phyloP scores from a whole-genome alignment of 1,284 basidiomycete species.

The Apiotrichum domesticum region DNA sequence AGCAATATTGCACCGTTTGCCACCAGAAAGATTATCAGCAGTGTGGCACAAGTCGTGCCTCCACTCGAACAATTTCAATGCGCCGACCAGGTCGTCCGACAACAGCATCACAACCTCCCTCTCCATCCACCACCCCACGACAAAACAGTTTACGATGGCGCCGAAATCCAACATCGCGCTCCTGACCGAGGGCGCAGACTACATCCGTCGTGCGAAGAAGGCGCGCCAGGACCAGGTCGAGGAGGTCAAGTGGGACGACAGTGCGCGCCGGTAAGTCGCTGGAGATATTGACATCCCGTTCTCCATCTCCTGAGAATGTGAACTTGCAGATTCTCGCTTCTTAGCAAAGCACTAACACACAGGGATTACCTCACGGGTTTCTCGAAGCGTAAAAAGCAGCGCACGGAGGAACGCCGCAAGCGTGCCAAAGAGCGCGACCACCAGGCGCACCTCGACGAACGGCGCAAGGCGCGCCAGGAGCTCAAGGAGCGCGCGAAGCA shows the following conservation, averaged over 20 bases:
- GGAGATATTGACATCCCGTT: too few species aligned
- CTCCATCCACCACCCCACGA: background rate
- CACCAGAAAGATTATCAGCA: too few species aligned
- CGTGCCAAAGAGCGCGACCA: constrained; percentile 45
- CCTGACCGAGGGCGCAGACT: constrained; percentile 45
- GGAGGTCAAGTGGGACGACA: constrained; percentile 48
- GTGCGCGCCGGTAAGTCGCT: constrained; percentile 36
- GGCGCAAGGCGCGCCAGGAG: constrained; percentile 41
- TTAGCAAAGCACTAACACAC: background rate
- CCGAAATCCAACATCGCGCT: constrained; percentile 43
- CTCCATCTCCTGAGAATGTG: too few species aligned
- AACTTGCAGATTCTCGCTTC: too few species aligned
- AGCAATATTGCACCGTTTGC: too few species aligned
- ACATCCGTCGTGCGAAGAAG: constrained; percentile 45
- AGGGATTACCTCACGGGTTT: constrained; percentile 49
- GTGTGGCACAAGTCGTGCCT: background rate
- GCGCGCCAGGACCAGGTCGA: constrained; percentile 44
- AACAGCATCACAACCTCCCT: background rate
- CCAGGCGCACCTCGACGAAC: constrained; percentile 40
- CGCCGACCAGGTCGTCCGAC: too few species aligned
- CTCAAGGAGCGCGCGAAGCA: constrained; percentile 37
- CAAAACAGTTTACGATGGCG: constrained; percentile 1
- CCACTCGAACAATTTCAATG: background rate
- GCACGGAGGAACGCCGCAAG: constrained; percentile 39
- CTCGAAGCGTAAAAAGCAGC: constrained; percentile 48